Evolutionary conservation across 495 filamentous ascomycete genomes (phyloP).

Genomic region (Acidomyces sp.): DNA sequence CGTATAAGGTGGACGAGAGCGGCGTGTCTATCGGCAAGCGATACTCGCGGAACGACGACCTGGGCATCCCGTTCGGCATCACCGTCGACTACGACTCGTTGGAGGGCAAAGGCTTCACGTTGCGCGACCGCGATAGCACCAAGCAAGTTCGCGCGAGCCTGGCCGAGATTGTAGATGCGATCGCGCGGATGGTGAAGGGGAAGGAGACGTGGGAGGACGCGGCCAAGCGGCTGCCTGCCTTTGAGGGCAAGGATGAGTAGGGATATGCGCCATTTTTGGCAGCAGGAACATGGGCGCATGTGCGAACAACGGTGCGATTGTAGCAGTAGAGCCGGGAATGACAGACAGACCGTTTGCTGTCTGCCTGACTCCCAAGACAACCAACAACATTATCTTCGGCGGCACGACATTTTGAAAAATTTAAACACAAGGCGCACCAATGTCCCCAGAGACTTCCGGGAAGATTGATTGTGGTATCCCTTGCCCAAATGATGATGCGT

Average conservation of each 20-base stretch:
- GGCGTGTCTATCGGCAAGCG: constrained; percentile 59
- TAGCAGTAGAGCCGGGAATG: constrained; percentile 1
- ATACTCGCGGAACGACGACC: constrained; percentile 51
- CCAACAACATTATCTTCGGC: too few relatives aligned
- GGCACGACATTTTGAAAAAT: too few relatives aligned
- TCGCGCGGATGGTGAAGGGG: constrained; percentile 47
- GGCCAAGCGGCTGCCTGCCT: constrained; percentile 47
- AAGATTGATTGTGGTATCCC: too few relatives aligned
- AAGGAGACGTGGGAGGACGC: constrained; percentile 55
- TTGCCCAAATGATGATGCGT: too few relatives aligned
- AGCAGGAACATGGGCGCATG: too few relatives aligned
- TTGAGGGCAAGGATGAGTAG: constrained; percentile 48
- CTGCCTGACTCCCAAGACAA: too few relatives aligned
- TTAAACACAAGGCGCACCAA: too few relatives aligned
- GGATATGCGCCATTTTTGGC: too few relatives aligned
- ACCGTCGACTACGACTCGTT: constrained; percentile 61
- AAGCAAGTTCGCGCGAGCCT: constrained; percentile 53
- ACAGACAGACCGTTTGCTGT: too few relatives aligned
- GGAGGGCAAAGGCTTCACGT: constrained; percentile 53
- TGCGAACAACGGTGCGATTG: too few relatives aligned
- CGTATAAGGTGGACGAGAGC: constrained; percentile 52
- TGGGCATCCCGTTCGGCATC: constrained; percentile 52
- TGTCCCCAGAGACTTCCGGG: too few relatives aligned
- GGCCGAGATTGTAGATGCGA: constrained; percentile 50
- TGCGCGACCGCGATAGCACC: constrained; percentile 53